Evolutionary conservation across 768 basidiomycete species (phyloP), one percentile per base, ranked within the genome.

Genomic region (Gyrodon lividus): DNA sequence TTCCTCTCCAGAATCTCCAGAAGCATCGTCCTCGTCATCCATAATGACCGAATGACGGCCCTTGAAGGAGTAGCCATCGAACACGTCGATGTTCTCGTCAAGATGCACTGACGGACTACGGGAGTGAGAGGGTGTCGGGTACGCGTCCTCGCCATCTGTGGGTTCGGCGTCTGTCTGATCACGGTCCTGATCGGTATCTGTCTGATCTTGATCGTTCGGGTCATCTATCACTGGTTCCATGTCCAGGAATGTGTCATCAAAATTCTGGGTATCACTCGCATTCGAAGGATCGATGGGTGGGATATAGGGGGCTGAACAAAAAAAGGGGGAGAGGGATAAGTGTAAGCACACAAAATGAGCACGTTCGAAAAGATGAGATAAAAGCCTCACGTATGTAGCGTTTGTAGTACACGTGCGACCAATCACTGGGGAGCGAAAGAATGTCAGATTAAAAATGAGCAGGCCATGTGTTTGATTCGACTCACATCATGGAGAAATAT

Each of bases 181-280:
- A 12, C 79, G 81, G 54, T 86, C 84, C 59, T 81, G 81, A 64
- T 87, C 87, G 22, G 85, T 87, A 63, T 87, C 85, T 48, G 74
- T 76, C 56, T 78, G 77, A 43, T 80, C 75, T 55, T 77, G 76
- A 39, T 85, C 86, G 60, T 81, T 77, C 54, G 77, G 78, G 46
- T 89, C 87, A 57, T 94, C 89, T 55, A 98, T 83, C 43, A 90
- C 86, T 20, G 94, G 92, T 58, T 89, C 87, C 90, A 98, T 96
- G 65, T 90, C 90, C 52, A 98, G 79, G 83, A 97, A 98, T 35
- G 91, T 86, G 56, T 95, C 91, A 69, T 98, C 96, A 69, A 98
- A 99, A 72, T 98, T 98, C 69, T 92, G 91, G 58, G 92, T 95
- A 79, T 99, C 97, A 61, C 86, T 85, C 54, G 94, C 94, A 71